Evolutionary conservation across 2,329 filamentous ascomycete species (phyloP).

Genomic region (Pseudohalonectria lignicola): DNA sequence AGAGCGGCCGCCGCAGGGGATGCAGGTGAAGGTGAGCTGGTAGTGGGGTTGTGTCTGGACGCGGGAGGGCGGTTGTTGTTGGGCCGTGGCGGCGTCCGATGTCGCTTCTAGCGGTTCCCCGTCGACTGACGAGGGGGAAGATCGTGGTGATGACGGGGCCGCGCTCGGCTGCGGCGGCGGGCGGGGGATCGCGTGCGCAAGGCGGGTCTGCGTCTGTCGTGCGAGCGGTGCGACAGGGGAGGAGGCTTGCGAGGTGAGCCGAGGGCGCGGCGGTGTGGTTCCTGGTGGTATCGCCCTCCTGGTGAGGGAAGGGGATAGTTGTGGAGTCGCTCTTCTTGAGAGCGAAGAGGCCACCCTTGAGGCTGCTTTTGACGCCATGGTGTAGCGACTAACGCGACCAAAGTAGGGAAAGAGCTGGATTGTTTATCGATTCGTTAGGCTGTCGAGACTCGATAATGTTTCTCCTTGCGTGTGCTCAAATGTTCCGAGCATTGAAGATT

Average conservation of each 20-base stretch:
- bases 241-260: too few relatives aligned
- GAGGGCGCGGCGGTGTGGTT: too few relatives aligned
- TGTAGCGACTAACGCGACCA: too few relatives aligned
- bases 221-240: not conserved
- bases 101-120: not conserved
- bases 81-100: constrained; percentile 9
- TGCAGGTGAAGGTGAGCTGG: constrained; percentile 85
- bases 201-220: constrained; percentile 6
- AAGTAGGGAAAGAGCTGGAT: too few relatives aligned
- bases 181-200: constrained; percentile 17
- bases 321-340: not conserved
- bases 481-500: too few relatives aligned
- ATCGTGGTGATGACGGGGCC: constrained; percentile 17
- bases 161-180: constrained; percentile 9
- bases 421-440: too few relatives aligned
- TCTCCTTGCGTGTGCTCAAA: too few relatives aligned
- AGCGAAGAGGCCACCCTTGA: not conserved
- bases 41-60: constrained; percentile 53
- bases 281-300: not conserved
- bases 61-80: constrained; percentile 18
- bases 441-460: too few relatives aligned
- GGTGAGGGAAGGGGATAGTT: too few relatives aligned
- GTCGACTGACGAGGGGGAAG: constrained; percentile 29
- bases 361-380: constrained; percentile 1
- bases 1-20: constrained; percentile 71